Evolutionary conservation across 2,329 filamentous ascomycete genomes (phyloP).

Genomic region (Apiospora malaysiana): DNA sequence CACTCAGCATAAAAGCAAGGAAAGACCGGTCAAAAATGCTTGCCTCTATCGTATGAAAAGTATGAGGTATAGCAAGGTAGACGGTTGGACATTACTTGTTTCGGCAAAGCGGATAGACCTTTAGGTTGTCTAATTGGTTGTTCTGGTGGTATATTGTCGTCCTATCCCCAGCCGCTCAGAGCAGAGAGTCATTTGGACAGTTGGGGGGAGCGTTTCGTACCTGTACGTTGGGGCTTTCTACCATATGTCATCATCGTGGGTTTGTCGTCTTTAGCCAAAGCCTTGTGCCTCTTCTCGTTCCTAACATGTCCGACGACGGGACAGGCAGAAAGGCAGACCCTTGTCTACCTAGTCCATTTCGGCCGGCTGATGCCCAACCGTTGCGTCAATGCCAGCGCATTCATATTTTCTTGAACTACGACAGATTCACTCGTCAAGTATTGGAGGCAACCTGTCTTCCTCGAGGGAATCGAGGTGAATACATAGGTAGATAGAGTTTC

Average conservation of each 20-base stretch:
- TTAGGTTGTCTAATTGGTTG: constrained; percentile 8
- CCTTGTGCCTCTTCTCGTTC: constrained; percentile 2
- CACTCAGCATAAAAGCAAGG: constrained; percentile 16
- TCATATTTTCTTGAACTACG: constrained; percentile 23
- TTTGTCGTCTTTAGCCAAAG: constrained; percentile 1
- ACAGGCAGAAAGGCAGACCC: constrained; percentile 16
- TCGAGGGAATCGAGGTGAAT: not conserved
- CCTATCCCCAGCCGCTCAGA: not conserved
- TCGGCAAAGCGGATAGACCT: not conserved
- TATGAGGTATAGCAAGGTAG: constrained; percentile 11
- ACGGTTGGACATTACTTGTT: constrained; percentile 15
- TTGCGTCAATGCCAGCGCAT: constrained; percentile 40
- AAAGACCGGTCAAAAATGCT: constrained; percentile 1
- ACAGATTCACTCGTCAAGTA: not conserved
- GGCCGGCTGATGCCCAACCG: constrained; percentile 39
- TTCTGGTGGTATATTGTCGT: constrained; percentile 6
- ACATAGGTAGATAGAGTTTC: not conserved
- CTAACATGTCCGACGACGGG: constrained; percentile 14
- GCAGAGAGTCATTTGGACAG: not conserved
- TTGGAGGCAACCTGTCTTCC: constrained; percentile 1
- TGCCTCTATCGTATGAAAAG: not conserved
- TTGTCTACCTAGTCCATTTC: constrained; percentile 19
- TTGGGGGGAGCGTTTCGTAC: not conserved
- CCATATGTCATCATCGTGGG: constrained; percentile 1
- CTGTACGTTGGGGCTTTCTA: not conserved